Evolutionary conservation across 1,139 yeast genomes (phyloP), one percentile per base, ranked within the genome.

Genomic region (Hyphopichia khmerensis): DNA sequence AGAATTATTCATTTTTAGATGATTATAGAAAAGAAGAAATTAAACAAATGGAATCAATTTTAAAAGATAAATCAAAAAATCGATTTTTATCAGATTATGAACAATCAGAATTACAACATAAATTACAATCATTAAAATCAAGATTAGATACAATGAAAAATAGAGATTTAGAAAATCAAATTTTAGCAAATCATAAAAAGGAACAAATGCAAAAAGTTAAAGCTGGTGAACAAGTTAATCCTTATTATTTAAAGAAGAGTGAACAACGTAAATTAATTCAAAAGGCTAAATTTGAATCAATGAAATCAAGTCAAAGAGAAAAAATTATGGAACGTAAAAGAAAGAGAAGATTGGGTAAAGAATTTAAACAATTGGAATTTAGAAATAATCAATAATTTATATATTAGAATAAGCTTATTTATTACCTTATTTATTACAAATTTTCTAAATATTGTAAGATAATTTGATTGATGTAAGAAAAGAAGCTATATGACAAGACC

Each of bases 311-410:
- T 47, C 96, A 93, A 61, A 78, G 96, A 56, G 91, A 87, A 53
- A 86, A 85, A 75, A 90, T 86, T 33, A 80, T 93, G 78, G 96
- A 90, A 67, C 80, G 96, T 61, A 87, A 91, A 77, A 80, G 98
- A 60, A 91, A 91, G 86, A 87, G 85, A 78, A 80, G 88, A 62
- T 75, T 91, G 60, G 96, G 96, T 55, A 87, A 87, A 67, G 98
- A 93, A 64, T 85, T 93, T 67, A 83, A 80, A 63, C 82, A 80
- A 59, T 76, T 91, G 72, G 91, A 84, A 57, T 84, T 81, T 55
- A 61, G 48, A 29, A 41, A 43, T 19, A 16, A 35, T 24, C 31
- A 35, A 16, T 35, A 35, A 26, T 35, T n/a, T 31, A 15, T 31
- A 4, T 9, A 5, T 32, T 15, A 16, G 5, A 14, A 27, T 27